phyloP scores from a whole-genome alignment of 495 filamentous ascomycete genomes.

The Evansstolkia leycettana region DNA sequence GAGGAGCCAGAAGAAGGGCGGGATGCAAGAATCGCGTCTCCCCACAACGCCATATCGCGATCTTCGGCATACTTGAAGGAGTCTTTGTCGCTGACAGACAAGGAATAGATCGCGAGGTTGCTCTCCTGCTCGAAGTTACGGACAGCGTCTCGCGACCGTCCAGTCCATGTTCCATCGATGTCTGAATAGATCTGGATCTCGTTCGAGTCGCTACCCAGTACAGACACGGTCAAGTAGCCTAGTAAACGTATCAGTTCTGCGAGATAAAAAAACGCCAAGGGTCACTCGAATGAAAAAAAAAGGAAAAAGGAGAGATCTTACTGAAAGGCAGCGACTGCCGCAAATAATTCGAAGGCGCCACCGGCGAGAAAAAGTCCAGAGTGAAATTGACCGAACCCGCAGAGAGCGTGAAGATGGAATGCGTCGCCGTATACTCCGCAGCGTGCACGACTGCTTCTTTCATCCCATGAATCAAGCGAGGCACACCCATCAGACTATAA shows the following conservation, averaged over 20 bases:
- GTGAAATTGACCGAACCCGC: conserved; percentile 28
- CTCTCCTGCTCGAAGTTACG: conserved; percentile 14
- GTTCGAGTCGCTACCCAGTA: conserved; percentile 16
- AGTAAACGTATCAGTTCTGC: conserved; percentile 9
- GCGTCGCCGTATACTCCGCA: conserved; percentile 34
- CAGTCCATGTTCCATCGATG: conserved; percentile 40
- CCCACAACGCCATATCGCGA: conserved; percentile 35
- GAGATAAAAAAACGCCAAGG: conserved; percentile 1
- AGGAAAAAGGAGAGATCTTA: conserved; percentile 10
- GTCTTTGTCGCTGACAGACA: conserved; percentile 18
- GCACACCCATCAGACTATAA: conserved; percentile 37
- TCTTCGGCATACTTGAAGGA: conserved; percentile 27
- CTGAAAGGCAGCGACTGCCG: conserved; percentile 74
- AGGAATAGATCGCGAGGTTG: conserved; percentile 15
- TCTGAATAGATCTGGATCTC: conserved; percentile 34
- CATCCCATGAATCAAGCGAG: conserved; percentile 13
- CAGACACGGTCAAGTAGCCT: conserved; percentile 58
- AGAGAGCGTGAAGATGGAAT: conserved; percentile 29
- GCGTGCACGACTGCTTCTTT: conserved; percentile 23
- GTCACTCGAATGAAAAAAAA: neutral
- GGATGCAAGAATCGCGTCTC: conserved; percentile 19
- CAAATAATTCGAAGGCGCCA: conserved; percentile 74
- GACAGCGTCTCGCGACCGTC: conserved; percentile 16
- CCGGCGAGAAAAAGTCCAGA: conserved; percentile 64
- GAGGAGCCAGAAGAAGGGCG: conserved; percentile 11